Evolutionary conservation across 805 yeast genomes (phyloP).

Genomic region (Zygoascus ofunaensis): DNA sequence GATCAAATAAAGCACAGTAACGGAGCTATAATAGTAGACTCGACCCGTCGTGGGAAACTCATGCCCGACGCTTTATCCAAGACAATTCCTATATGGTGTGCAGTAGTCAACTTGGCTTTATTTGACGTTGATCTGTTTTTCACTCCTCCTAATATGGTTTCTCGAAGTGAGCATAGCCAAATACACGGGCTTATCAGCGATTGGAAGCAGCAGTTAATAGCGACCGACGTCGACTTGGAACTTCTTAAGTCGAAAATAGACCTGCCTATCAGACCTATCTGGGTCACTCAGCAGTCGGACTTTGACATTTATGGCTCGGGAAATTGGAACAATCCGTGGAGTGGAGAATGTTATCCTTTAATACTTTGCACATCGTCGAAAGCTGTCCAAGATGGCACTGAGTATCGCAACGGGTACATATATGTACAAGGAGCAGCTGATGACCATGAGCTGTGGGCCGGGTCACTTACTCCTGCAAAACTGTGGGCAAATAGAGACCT

Average conservation of each 20-base stretch:
- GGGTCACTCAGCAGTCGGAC: slow-evolving; percentile 53
- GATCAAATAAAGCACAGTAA: slow-evolving; percentile 34
- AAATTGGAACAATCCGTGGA: background rate
- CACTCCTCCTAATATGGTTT: slow-evolving; percentile 46
- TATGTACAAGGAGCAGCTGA: slow-evolving; percentile 94
- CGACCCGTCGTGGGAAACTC: slow-evolving; percentile 74
- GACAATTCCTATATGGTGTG: slow-evolving; percentile 89
- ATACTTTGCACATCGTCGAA: slow-evolving; percentile 55
- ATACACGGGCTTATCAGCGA: slow-evolving; percentile 41
- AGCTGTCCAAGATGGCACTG: slow-evolving; percentile 50
- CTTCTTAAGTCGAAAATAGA: slow-evolving; percentile 29
- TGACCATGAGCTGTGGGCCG: slow-evolving; percentile 83
- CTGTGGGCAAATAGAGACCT: slow-evolving; percentile 42
- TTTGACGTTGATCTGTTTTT: slow-evolving; percentile 34
- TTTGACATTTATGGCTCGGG: background rate
- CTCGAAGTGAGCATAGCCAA: slow-evolving; percentile 46
- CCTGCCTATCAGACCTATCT: slow-evolving; percentile 54
- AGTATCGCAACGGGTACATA: slow-evolving; percentile 37
- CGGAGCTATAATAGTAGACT: slow-evolving; percentile 64
- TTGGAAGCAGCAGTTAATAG: slow-evolving; percentile 38
- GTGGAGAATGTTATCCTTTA: slow-evolving; percentile 34
- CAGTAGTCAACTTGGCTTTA: slow-evolving; percentile 54
- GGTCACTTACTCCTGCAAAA: slow-evolving; percentile 41
- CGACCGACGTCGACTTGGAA: slow-evolving; percentile 34
- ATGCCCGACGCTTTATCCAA: slow-evolving; percentile 84